Evolutionary conservation across 345 rosid species (phyloP), one percentile per base, ranked within the genome.

Genomic region (Lepidium sativum): DNA sequence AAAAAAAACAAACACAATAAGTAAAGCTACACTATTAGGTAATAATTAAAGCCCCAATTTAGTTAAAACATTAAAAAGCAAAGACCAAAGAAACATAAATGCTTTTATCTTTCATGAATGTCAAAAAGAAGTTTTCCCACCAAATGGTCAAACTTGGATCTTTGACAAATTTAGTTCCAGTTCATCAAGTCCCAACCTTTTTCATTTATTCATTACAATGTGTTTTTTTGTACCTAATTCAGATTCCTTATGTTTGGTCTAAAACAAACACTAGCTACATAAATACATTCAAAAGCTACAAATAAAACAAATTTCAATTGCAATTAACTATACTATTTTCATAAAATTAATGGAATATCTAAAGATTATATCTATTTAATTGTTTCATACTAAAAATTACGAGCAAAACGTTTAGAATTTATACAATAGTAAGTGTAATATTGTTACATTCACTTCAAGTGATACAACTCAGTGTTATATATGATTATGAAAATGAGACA

Each of bases 71-170:
- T 31, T 15, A 31, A 48, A 71, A 71, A 71, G 63, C 32, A 38
- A 38, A 48, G 53, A 71, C 52, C 65, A 48, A 15, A 39, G 65
- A 65, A 72, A 72, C 71, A 72, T 72, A 50, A 59, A 59, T 72
- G 76, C 71, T 18, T 72, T 72, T 58, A 23, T 29, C 70, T 55
- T 71, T 51, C 69, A 71, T 71, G 69, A 71, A 63, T 63, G 75
- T 71, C 64, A 48, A 55, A 55, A 70, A 63, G 51, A 31, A 63
- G 75, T 63, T 63, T 55, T 47, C 75, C 68, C 66, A 65, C 71
- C 71, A 50, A 72, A 57, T 57, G 47, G 76, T 72, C 76, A 71
- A 55, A 65, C 60, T 56, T 72, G 65, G 71, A 72, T 72, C 65
- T 64, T 71, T 71, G 75, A 71, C 60, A 56, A 56, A n/a, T 25